Conservation (phyloP, 192 early-diverging fungal species). For the Irineochytrium annulatum region DNA sequence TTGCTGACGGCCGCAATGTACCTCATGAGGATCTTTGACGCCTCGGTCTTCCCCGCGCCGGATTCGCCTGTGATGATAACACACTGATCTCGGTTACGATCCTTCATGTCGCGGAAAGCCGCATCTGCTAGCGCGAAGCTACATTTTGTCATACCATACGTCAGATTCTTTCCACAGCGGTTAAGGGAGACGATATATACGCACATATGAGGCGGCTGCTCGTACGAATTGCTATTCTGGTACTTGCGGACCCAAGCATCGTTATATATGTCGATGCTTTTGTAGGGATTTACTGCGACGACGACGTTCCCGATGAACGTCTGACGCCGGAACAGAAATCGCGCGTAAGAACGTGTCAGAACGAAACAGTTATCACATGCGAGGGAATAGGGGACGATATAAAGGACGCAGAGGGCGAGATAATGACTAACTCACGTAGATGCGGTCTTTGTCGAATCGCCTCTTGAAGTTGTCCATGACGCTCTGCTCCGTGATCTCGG, state of each 20-base stretch:
- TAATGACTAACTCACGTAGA: conserved; percentile 12
- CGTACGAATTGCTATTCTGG: conserved; percentile 10
- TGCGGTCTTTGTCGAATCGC: conserved; percentile 74
- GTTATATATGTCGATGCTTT: conserved; percentile 26
- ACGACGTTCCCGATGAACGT: conserved; percentile 39
- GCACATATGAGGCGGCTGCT: conserved; percentile 23
- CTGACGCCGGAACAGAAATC: too few species aligned
- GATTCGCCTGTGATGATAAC: conserved; percentile 69
- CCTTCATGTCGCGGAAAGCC: conserved; percentile 71
- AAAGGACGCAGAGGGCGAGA: background rate
- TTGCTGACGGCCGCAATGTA: conserved; percentile 87
- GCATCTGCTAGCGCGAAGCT: conserved; percentile 53
- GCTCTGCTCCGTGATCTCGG: conserved; percentile 85
- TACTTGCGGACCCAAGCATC: conserved; percentile 22
- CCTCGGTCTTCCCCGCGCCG: conserved; percentile 87
- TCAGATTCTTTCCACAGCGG: conserved; percentile 14
- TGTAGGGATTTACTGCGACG: conserved; percentile 35
- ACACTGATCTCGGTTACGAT: conserved; percentile 86
- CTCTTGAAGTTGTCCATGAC: conserved; percentile 90
- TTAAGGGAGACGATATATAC: background rate
- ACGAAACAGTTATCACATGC: too few species aligned
- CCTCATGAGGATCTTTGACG: conserved; percentile 81
- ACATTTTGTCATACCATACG: conserved; percentile 1
- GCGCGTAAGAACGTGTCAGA: too few species aligned
- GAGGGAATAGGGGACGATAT: background rate